Conservation (phyloP, 2,329 filamentous ascomycete genomes). For the Aspergillus clavatus region DNA sequence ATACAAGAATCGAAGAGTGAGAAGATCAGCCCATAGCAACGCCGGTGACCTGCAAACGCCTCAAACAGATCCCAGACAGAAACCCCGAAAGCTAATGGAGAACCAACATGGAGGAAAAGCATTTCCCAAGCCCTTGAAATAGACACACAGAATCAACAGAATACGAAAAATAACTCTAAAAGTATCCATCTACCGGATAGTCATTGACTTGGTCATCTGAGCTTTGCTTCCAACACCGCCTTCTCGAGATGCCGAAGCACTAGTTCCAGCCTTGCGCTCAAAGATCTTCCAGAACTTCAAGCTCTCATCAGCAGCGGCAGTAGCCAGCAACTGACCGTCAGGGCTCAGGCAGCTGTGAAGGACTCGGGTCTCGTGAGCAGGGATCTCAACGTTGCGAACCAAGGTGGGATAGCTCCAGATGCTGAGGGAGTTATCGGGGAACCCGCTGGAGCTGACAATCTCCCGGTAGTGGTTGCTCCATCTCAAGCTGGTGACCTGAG, state of each 20-base stretch:
- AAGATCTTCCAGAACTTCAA: constrained; percentile 99
- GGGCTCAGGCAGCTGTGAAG: constrained; percentile 96
- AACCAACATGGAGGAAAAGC: constrained; percentile 6
- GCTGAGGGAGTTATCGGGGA: constrained; percentile 98
- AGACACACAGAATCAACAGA: no score
- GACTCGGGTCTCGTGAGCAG: constrained; percentile 92
- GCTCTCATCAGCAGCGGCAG: constrained; percentile 90
- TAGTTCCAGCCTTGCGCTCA: constrained; percentile 86
- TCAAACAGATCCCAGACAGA: not conserved
- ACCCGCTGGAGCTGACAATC: constrained; percentile 94
- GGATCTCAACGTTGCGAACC: constrained; percentile 96
- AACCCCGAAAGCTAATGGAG: no score
- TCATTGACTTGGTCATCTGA: constrained; percentile 91
- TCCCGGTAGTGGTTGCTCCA: constrained; percentile 98
- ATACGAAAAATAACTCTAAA: constrained; percentile 6
- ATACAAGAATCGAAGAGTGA: not conserved
- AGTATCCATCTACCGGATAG: constrained; percentile 61
- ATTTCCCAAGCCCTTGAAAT: no score
- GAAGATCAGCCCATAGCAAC: not conserved
- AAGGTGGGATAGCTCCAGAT: constrained; percentile 99
- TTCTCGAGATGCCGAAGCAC: constrained; percentile 57
- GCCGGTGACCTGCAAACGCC: not conserved
- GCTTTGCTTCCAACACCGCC: constrained; percentile 71
- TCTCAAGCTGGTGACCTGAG: constrained; percentile 90
- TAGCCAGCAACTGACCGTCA: constrained; percentile 96